These are phyloP conservation scores for Macrolepiota fuliginosa DNA, from an alignment of 768 basidiomycete species.

Conservation along the genomic window DNA sequence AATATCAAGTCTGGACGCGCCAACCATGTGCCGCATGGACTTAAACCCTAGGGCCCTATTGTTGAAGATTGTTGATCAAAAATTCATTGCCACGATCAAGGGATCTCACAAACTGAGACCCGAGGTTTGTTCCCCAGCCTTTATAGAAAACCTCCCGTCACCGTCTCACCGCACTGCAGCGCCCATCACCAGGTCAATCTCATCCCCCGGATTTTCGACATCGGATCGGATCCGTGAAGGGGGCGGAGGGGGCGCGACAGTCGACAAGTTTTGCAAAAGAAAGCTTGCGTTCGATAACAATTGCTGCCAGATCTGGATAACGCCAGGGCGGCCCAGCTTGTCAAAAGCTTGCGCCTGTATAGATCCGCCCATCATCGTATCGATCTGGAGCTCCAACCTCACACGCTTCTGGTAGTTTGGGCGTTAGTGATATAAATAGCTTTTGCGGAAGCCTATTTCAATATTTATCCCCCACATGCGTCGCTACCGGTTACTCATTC, in stretches of 20 bases:
- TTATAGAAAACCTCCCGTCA: not conserved
- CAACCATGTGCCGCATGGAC: not conserved
- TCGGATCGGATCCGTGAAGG: too few species aligned
- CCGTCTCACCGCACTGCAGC: too few species aligned
- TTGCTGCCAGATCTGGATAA: not conserved
- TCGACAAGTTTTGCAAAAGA: not conserved
- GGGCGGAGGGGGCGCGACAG: too few species aligned
- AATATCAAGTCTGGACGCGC: too few species aligned
- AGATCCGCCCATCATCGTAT: not conserved
- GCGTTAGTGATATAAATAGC: slow-evolving; percentile 1
- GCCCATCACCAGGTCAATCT: too few species aligned
- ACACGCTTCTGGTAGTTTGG: not conserved
- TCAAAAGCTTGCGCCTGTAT: not conserved
- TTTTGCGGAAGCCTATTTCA: not conserved
- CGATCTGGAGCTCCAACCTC: not conserved
- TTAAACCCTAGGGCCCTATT: not conserved
- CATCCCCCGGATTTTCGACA: too few species aligned
- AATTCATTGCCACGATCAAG: not conserved
- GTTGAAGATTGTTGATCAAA: too few species aligned
- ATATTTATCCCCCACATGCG: slow-evolving; percentile 1
- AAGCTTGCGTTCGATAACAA: not conserved
- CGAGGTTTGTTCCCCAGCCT: not conserved
- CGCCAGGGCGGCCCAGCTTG: not conserved
- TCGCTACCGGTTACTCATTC: not conserved
- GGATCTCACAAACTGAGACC: not conserved